phyloP scores from a whole-genome alignment of 441 rosid genomes.

The Mallotus japonicus region DNA sequence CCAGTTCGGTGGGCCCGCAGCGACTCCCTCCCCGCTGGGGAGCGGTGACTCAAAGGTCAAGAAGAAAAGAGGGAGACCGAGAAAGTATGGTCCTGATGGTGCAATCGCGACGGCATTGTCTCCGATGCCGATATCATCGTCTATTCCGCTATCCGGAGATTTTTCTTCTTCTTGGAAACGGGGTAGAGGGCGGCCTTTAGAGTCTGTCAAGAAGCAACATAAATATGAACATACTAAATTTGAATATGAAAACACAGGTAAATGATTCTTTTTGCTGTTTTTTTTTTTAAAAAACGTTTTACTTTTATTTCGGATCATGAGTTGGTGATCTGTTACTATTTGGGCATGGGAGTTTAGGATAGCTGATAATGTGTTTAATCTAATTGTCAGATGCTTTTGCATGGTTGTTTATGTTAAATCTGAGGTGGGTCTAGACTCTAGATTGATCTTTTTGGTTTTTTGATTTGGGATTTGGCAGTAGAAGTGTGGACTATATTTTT shows the following conservation, averaged over 20 bases:
- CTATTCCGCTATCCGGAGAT: slow-evolving; percentile 61
- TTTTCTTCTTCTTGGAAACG: slow-evolving; percentile 48
- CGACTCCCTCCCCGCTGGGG: slow-evolving; percentile 7
- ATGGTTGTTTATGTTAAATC: slow-evolving; percentile 3
- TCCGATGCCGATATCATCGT: slow-evolving; percentile 69
- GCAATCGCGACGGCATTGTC: slow-evolving; percentile 47
- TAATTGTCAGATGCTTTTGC: neutral
- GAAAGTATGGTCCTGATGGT: slow-evolving; percentile 81
- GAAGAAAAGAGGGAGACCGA: slow-evolving; percentile 91
- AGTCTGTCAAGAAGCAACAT: slow-evolving; percentile 52
- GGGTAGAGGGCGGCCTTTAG: slow-evolving; percentile 55
- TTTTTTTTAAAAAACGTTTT: slow-evolving; percentile 5
- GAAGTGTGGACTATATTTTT: slow-evolving; percentile 28
- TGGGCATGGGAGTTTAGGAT: neutral
- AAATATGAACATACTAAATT: slow-evolving; percentile 27
- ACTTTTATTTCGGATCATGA: slow-evolving; percentile 19
- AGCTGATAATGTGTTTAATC: neutral
- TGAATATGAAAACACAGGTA: slow-evolving; percentile 53
- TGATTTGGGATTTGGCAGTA: slow-evolving; percentile 19
- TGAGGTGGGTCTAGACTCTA: slow-evolving; percentile 21
- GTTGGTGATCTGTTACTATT: neutral
- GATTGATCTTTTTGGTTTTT: slow-evolving; percentile 20
- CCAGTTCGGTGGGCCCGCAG: slow-evolving; percentile 21
- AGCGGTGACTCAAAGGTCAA: slow-evolving; percentile 36
- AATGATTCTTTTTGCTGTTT: neutral